Base-by-base conservation (phyloP, 768 basidiomycete species). In the Gymnopilus junonius region DNA sequence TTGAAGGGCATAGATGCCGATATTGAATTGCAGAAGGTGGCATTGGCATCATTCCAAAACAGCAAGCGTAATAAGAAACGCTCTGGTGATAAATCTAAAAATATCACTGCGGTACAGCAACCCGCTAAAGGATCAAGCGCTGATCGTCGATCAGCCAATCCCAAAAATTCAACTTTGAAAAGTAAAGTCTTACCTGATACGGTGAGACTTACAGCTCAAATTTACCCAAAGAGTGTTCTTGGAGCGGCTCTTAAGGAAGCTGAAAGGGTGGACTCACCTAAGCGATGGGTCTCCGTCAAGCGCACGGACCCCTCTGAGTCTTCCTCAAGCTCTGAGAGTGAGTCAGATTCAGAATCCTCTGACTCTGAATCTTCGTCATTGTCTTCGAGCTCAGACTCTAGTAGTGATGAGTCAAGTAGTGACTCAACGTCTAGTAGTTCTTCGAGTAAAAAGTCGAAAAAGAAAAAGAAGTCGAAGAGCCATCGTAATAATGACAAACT, bases 401-500 rank as follows among this genome's bases (percentile, higher is more conserved):
- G 20, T 35, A 10, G 34, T 54, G 37, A 39, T 12, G 37, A 39
- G 6, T 35, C 34, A n/a, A n/a, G n/a, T n/a, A n/a, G 10, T 25
- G 2, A 2, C 31, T 34, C 51, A 29, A 2, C 51, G 6, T 12
- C 4, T 5, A 53, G 51, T 27, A 31, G 29, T 29, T 32, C 29
- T 0, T 17, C 43, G 45, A 46, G 45, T 4, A 64, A 59, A 34
- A n/a, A 32, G 0, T 55, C 59, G 11, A 54, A 45, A 15, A 29
- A 53, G 25, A 42, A n/a, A 3, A 61, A 51, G 39, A 31, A 37
- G 7, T 42, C 50, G 15, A 39, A 14, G 14, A 27, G 40, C 34
- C 59, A 67, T 39, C 34, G 67, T 61, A 69, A 56, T 57, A 7
- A 42, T 74, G n/a, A 76, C 21, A 37, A 4, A 2, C 8, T 4